These are phyloP conservation scores for Cochlearia excelsa DNA, from an alignment of 345 rosid species.

Conservation along the genomic window DNA sequence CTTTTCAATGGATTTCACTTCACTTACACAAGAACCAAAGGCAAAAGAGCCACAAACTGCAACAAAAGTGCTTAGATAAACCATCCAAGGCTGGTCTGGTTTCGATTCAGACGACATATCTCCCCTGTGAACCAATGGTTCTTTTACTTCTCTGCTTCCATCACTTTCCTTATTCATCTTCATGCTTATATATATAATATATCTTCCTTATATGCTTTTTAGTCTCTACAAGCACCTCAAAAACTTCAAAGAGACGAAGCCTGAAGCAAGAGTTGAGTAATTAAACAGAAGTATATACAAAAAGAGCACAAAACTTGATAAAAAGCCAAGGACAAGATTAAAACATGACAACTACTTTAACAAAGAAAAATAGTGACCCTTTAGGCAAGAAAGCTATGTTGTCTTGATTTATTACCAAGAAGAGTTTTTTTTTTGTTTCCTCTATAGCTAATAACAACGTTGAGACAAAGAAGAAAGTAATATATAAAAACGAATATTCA, in stretches of 20 bases:
- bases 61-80: conserved; percentile 71
- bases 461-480: too few relatives aligned
- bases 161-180: conserved; percentile 28
- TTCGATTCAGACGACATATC: conserved; percentile 26
- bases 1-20: background rate
- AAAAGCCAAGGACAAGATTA: conserved; percentile 20
- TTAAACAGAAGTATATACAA: conserved; percentile 6
- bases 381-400: conserved; percentile 25
- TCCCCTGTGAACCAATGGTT: conserved; percentile 33
- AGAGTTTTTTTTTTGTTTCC: too few relatives aligned
- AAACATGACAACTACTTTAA: conserved; percentile 7
- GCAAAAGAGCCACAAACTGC: conserved; percentile 83
- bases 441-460: too few relatives aligned
- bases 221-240: conserved; percentile 3
- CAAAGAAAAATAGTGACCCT: background rate
- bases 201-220: background rate
- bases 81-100: conserved; percentile 56
- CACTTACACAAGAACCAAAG: conserved; percentile 82
- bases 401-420: conserved; percentile 2
- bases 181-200: conserved; percentile 16
- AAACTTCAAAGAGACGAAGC: conserved; percentile 31
- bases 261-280: conserved; percentile 29
- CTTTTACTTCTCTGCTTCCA: conserved; percentile 21
- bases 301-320: conserved; percentile 21
- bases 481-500: too few relatives aligned